These are phyloP conservation scores for Saccharomyces mikatae DNA, from an alignment of 805 yeast species.

Conservation along the genomic window DNA sequence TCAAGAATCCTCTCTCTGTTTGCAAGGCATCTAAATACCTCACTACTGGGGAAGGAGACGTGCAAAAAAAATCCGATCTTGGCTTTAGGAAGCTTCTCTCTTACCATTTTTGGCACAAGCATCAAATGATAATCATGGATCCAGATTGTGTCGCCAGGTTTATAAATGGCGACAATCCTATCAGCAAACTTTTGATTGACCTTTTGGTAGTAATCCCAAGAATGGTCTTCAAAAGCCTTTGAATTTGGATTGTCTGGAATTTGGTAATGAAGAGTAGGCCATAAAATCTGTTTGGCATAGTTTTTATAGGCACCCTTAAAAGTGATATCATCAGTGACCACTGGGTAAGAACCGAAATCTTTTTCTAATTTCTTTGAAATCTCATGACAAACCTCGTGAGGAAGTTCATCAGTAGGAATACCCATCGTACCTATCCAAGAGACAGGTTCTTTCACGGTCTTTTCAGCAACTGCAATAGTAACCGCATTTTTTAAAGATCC, in stretches of 20 bases:
- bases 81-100: constrained; percentile 69
- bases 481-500: constrained; percentile 86
- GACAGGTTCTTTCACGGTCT: constrained; percentile 32
- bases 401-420: constrained; percentile 80
- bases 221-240: constrained; percentile 90
- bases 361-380: constrained; percentile 42
- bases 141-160: constrained; percentile 78
- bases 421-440: constrained; percentile 87
- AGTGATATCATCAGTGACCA: constrained; percentile 66
- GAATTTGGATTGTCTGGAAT: constrained; percentile 92
- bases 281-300: constrained; percentile 86
- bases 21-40: constrained; percentile 89
- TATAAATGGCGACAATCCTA: constrained; percentile 56
- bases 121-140: constrained; percentile 89
- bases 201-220: constrained; percentile 76
- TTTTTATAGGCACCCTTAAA: constrained; percentile 87
- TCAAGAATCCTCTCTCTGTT: constrained; percentile 67
- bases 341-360: constrained; percentile 53
- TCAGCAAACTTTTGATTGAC: constrained; percentile 79
- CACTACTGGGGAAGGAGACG: constrained; percentile 91
- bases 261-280: constrained; percentile 94
- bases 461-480: constrained; percentile 43
- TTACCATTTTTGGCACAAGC: constrained; percentile 76
- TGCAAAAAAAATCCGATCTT: constrained; percentile 88
- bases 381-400: constrained; percentile 43